Base-by-base conservation (phyloP, 208 protist genomes). In the Lotmaria passim region DNA sequence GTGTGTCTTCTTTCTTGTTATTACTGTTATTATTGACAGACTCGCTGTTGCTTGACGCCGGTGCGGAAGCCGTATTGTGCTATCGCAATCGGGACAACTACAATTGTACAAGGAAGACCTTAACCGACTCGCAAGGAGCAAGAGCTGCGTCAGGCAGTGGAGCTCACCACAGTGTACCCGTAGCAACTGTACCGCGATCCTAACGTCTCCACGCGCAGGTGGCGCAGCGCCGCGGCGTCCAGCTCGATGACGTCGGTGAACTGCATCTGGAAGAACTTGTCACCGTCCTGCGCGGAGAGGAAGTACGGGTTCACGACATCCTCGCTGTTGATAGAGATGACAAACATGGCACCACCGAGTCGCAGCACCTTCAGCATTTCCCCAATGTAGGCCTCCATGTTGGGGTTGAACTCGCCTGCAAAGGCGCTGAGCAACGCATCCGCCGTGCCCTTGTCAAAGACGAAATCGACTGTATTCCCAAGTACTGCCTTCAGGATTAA, bases 381-480 rank as follows among this genome's bases (percentile, higher is more conserved):
- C 11, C 51, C 44, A 23, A 73, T 59, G 68, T 88, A 88, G 14
- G 67, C 57, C 24, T 70, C 71, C 38, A 79, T 76, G 55, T 91
- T 91, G 7, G 81, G 80, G 56, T 91, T 91, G 59, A 69, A 78
- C 24, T 84, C 78, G 0, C 82, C 85, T 0, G 80, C 71, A 48
- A 91, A 91, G 48, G 85, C 72, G 60, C 81, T 87, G 39, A 91
- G 63, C 19, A 88, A 74, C 6, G 85, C 85, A 52, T 91, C 85
- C 0, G 80, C 46, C 5, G 85, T 91, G 24, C 85, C 85, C 60
- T 91, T 91, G 57, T 91, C 85, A 28, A 87, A 87, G 8, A 91
- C 75, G 8, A 91, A 1, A 39, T 91, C 76, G 0, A 80, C 78
- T 11, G 65, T 69, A 21, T 31, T 56, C 0, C 31, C 55, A 11